A percentile compares a stretch with the other conserved stretches of the same genome.
Evolutionary conservation across 2,329 filamentous ascomycete species (phyloP).

Genomic region (Ophiostoma ulmi): DNA sequence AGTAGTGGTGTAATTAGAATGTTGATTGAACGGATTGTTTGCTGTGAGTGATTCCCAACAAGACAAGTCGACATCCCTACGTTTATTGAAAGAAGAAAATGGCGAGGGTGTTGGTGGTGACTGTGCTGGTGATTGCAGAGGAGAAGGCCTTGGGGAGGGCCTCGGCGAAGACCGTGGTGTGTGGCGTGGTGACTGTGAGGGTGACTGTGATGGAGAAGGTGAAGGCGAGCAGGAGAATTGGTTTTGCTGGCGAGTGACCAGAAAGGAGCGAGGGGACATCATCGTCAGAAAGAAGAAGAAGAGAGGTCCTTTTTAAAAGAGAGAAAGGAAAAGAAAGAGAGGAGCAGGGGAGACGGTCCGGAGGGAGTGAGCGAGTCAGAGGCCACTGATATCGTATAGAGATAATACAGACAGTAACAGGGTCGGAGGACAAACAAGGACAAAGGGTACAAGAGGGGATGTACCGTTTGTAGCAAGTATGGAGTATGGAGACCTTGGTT

Average conservation of each 20-base stretch:
- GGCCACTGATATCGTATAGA: conserved; percentile 3
- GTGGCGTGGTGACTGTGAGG: conserved; percentile 16
- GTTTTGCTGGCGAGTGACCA: conserved; percentile 36
- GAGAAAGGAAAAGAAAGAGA: background rate
- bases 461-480: background rate
- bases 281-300: conserved; percentile 28
- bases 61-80: conserved; percentile 9
- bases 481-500: background rate
- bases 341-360: background rate
- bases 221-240: conserved; percentile 29
- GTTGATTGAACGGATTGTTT: background rate
- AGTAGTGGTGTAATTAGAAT: background rate
- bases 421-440: background rate
- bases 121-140: conserved; percentile 16
- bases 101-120: conserved; percentile 16
- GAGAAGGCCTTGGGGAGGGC: conserved; percentile 6
- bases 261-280: conserved; percentile 40
- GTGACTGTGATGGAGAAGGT: conserved; percentile 24
- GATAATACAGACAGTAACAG: background rate
- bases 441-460: background rate
- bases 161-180: conserved; percentile 11
- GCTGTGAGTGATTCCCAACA: conserved; percentile 4
- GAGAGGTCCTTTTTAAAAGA: conserved; percentile 3
- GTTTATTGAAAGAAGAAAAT: background rate
- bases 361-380: background rate